Percentiles rank a stretch among this genome's conserved stretches.
These are phyloP conservation scores for Senecio squalidus DNA, from an alignment of 140 eudicot species.

Conservation along the genomic window DNA sequence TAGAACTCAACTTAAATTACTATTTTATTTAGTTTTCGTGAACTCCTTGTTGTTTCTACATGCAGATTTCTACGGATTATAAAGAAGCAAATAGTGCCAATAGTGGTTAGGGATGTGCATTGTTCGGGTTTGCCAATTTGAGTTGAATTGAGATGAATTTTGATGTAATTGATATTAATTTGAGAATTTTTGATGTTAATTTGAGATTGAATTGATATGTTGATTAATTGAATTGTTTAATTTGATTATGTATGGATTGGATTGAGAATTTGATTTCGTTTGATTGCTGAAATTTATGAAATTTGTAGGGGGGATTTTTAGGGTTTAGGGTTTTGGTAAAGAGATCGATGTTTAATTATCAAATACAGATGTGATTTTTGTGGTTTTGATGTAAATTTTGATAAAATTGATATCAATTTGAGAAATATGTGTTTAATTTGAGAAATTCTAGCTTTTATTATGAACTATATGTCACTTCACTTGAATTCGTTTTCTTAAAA, in stretches of 20 bases:
- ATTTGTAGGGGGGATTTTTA: constrained; percentile 1
- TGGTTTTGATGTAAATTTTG: neutral
- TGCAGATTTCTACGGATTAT: too few relatives aligned
- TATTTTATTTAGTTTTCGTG: too few relatives aligned
- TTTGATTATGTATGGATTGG: neutral
- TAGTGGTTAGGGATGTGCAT: too few relatives aligned
- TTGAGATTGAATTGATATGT: constrained; percentile 5
- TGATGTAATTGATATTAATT: constrained; percentile 7
- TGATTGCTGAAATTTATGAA: neutral
- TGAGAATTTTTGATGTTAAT: constrained; percentile 6
- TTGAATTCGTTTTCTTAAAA: too few relatives aligned
- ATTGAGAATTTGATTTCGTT: neutral
- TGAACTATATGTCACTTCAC: too few relatives aligned
- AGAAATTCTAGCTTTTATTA: too few relatives aligned
- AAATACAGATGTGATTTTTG: neutral
- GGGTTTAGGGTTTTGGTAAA: constrained; percentile 15
- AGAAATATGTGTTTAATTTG: neutral
- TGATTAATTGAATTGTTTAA: constrained; percentile 2
- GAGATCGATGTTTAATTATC: neutral
- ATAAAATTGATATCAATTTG: too few relatives aligned
- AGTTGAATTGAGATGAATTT: constrained; percentile 8
- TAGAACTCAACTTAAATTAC: too few relatives aligned
- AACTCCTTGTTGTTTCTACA: too few relatives aligned
- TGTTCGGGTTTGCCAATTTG: constrained; percentile 8
- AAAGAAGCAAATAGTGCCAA: too few relatives aligned